phyloP scores from a whole-genome alignment of 2,329 filamentous ascomycete genomes.

The Pseudofabraea citricarpa region DNA sequence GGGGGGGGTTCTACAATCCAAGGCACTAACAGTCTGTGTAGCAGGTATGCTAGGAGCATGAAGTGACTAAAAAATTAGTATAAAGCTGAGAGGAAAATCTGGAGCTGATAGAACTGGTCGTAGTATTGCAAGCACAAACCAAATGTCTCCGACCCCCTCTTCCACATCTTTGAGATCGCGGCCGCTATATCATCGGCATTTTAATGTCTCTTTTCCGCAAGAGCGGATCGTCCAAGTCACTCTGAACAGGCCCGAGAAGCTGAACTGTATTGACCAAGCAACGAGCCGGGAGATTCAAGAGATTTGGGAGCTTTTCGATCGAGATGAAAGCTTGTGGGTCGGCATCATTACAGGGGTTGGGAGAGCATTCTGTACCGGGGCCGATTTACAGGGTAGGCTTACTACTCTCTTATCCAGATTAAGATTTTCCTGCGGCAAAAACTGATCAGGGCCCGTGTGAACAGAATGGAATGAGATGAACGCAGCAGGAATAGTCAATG shows the following conservation, averaged over 20 bases:
- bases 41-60: too few relatives aligned
- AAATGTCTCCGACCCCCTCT: neutral
- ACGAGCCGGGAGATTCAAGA: conserved; percentile 33
- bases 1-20: too few relatives aligned
- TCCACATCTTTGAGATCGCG: conserved; percentile 1
- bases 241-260: conserved; percentile 49
- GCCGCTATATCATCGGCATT: conserved; percentile 7
- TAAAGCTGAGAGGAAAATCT: too few relatives aligned
- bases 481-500: conserved; percentile 11
- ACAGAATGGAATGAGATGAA: conserved; percentile 46
- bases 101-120: too few relatives aligned
- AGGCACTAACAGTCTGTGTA: too few relatives aligned
- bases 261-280: conserved; percentile 45
- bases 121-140: too few relatives aligned
- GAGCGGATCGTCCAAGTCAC: conserved; percentile 53
- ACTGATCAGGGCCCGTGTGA: conserved; percentile 1
- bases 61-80: too few relatives aligned
- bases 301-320: conserved; percentile 56
- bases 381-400: conserved; percentile 49
- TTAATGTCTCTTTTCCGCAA: conserved; percentile 40
- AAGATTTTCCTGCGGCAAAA: conserved; percentile 6
- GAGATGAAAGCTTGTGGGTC: conserved; percentile 52
- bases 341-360: conserved; percentile 59
- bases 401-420: conserved; percentile 40
- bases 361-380: conserved; percentile 61